A percentile compares a stretch with the other conserved stretches of the same genome.
phyloP scores from a whole-genome alignment of 2,329 filamentous ascomycete genomes.

The Clathrospora elynae region DNA sequence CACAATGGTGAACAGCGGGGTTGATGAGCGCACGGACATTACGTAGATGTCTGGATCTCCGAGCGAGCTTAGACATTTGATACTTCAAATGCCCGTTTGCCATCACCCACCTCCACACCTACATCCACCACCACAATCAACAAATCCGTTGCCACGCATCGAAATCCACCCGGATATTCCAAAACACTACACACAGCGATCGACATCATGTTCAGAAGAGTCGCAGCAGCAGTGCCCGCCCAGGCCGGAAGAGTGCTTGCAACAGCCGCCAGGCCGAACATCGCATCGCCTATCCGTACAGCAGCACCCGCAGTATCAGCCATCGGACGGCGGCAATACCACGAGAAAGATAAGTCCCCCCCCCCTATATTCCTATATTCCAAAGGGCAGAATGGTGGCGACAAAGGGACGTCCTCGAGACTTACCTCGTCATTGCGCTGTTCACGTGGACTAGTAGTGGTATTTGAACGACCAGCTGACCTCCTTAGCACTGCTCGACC shows the following conservation, averaged over 20 bases:
- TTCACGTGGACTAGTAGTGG: neutral
- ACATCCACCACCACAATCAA: constrained; percentile 24
- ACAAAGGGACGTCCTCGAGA: constrained; percentile 9
- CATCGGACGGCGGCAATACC: constrained; percentile 59
- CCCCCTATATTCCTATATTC: constrained; percentile 1
- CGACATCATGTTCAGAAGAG: constrained; percentile 62
- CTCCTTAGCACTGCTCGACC: constrained; percentile 67
- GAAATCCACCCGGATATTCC: neutral
- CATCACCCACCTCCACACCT: constrained; percentile 32
- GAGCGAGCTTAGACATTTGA: constrained; percentile 22
- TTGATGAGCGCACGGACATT: constrained; percentile 30
- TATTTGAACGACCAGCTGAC: constrained; percentile 47
- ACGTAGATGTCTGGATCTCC: no score
- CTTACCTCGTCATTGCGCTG: constrained; percentile 9
- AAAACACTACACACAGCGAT: constrained; percentile 22
- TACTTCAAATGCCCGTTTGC: constrained; percentile 28
- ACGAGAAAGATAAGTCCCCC: constrained; percentile 66
- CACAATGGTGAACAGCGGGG: no score
- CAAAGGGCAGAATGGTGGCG: constrained; percentile 19
- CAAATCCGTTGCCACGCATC: constrained; percentile 2
- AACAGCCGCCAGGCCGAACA: constrained; percentile 55
- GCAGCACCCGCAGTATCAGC: constrained; percentile 50
- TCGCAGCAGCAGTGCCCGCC: constrained; percentile 59
- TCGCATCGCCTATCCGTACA: constrained; percentile 54
- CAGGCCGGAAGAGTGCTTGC: constrained; percentile 58